phyloP scores from a whole-genome alignment of 2,329 filamentous ascomycete species.

The Leptodontidium sp. region DNA sequence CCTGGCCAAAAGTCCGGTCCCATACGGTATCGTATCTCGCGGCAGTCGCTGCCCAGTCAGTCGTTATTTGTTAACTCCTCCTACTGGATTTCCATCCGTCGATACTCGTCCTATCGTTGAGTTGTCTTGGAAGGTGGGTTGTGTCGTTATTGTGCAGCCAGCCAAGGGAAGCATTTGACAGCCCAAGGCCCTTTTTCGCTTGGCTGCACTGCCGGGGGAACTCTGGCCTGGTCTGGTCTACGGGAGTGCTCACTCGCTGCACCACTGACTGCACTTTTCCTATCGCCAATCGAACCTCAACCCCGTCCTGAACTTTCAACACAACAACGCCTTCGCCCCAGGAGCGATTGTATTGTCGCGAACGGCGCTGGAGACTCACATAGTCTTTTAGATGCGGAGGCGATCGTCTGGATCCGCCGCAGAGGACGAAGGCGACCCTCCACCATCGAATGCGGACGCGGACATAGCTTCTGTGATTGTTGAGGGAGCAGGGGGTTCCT shows the following conservation, averaged over 20 bases:
- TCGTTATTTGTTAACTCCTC: not conserved
- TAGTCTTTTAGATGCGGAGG: conserved; percentile 48
- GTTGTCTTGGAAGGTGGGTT: conserved; percentile 14
- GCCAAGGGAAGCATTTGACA: not conserved
- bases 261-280: conserved; percentile 10
- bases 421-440: conserved; percentile 48
- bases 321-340: conserved; percentile 17
- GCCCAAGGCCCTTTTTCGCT: conserved; percentile 10
- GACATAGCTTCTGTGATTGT: conserved; percentile 32
- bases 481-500: conserved; percentile 33
- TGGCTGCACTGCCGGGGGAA: conserved; percentile 12
- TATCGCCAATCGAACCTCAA: conserved; percentile 4
- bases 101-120: not conserved
- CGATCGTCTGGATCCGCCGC: conserved; percentile 47
- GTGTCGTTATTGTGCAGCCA: not conserved
- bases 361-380: conserved; percentile 38
- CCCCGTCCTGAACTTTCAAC: conserved; percentile 8
- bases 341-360: conserved; percentile 37
- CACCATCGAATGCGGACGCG: conserved; percentile 37
- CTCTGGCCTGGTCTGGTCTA: no score
- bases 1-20: not conserved
- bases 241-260: not conserved
- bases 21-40: not conserved
- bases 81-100: not conserved
- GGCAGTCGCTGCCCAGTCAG: not conserved